Evolutionary conservation across 1,284 basidiomycete genomes (phyloP).

Genomic region (Boletellus sp.): DNA sequence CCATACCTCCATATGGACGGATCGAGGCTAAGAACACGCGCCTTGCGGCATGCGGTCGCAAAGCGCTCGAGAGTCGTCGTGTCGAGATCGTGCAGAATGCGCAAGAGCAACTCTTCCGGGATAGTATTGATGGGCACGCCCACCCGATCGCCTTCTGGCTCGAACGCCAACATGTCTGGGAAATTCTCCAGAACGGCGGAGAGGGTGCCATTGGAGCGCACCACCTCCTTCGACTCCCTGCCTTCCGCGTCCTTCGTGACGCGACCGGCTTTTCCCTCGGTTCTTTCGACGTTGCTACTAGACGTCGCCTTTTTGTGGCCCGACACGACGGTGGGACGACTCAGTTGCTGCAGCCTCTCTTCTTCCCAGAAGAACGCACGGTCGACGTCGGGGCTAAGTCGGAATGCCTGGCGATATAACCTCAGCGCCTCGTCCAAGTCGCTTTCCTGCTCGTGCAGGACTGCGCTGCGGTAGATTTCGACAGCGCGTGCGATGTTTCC

Average conservation of each 20-base stretch:
- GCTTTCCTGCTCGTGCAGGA: conserved; percentile 69
- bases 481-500: conserved; percentile 48
- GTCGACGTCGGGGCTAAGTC: conserved; percentile 68
- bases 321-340: neutral
- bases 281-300: conserved; percentile 4
- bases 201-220: conserved; percentile 38
- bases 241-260: conserved; percentile 13
- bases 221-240: conserved; percentile 8
- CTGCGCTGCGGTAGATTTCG: conserved; percentile 64
- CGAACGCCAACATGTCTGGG: conserved; percentile 52
- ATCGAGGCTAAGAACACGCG: conserved; percentile 66
- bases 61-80: conserved; percentile 73
- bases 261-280: conserved; percentile 16
- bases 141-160: conserved; percentile 63
- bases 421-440: conserved; percentile 70
- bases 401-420: conserved; percentile 78
- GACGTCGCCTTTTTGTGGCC: conserved; percentile 21
- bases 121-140: conserved; percentile 54
- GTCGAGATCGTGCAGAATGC: conserved; percentile 63
- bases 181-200: conserved; percentile 48
- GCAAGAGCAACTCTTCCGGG: conserved; percentile 74
- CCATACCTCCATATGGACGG: conserved; percentile 72
- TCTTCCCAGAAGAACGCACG: conserved; percentile 57
- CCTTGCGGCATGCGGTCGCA: conserved; percentile 65
- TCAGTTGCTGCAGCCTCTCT: conserved; percentile 34